These are phyloP conservation scores for Heteromeles arbutifolia DNA, from an alignment of 306 rosid species.

Conservation along the genomic window DNA sequence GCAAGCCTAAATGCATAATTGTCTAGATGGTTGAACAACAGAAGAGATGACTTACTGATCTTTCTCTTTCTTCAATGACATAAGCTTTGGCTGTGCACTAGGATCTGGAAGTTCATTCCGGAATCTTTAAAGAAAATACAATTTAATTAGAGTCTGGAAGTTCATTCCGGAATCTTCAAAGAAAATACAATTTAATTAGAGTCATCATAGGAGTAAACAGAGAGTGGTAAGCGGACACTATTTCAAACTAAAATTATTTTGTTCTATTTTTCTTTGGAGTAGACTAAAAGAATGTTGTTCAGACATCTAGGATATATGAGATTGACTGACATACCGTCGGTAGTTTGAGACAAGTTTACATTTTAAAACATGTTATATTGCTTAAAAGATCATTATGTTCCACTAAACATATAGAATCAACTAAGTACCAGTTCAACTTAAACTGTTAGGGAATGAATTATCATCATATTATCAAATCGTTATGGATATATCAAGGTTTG, in stretches of 20 bases:
- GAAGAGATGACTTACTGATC: conserved; percentile 65
- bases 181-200: conserved; percentile 18
- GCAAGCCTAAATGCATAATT: background rate
- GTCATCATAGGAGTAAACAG: conserved; percentile 23
- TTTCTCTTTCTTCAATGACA: conserved; percentile 78
- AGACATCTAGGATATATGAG: background rate
- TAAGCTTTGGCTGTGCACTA: conserved; percentile 96
- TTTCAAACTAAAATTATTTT: background rate
- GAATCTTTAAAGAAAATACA: conserved; percentile 47
- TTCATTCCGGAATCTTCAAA: conserved; percentile 82
- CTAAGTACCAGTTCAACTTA: background rate
- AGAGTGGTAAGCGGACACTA: background rate
- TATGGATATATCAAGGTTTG: background rate
- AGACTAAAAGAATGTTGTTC: background rate
- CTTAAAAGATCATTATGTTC: background rate
- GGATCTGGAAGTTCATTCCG: conserved; percentile 98
- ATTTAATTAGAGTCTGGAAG: conserved; percentile 58
- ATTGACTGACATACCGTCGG: background rate
- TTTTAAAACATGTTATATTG: background rate
- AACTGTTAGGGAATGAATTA: background rate
- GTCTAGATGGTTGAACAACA: background rate
- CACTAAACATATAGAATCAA: background rate
- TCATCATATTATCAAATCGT: background rate
- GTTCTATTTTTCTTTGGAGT: background rate
- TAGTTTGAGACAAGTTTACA: background rate